Evolutionary conservation across 768 basidiomycete species (phyloP), one percentile per base, ranked within the genome.

Genomic region (Ramaria rubella): DNA sequence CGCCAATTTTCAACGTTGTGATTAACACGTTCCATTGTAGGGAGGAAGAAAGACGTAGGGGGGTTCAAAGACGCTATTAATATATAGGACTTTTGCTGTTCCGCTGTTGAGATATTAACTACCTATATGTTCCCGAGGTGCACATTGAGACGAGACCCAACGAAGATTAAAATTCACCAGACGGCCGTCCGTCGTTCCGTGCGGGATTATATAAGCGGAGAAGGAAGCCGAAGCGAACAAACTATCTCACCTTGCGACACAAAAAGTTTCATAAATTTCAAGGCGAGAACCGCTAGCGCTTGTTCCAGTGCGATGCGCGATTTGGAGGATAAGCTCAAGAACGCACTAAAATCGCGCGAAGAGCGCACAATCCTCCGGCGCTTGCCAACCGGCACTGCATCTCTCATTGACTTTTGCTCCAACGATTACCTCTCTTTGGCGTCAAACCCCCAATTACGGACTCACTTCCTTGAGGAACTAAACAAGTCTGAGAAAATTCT

Each of bases 351-450:
- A 1, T 86, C 87, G 21, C 81, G 90, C 42, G 81, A 85, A 15
- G 68, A 76, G 30, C 79, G 86, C n/a, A 68, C 72, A 59, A 88
- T 90, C 65, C 77, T 83, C n/a, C 81, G 89, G 38, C 74, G 78
- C 23, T 80, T 93, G 1, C 86, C 88, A 4, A 74, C 81, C 56
- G 77, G 78, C 0, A 68, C 69, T 42, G 69, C 77, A 19, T 75
- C 61, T 5, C 58, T 59, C 23, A 71, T 78, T 52, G 89, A 93
- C 65, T 91, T 92, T 68, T 86, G 79, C n/a, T 88, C 91, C 2
- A 96, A 95, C 69, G 92, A 96, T 70, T 96, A 94, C 70, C 86
- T 96, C 52, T 92, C 91, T 0, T 77, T 96, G 24, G 75, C 92
- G 1, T 68, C 73, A 19, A 89, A 84, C 2, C 63, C 75, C 1